Conservation (phyloP, 805 yeast genomes). For the Blastobotrys parvus region DNA sequence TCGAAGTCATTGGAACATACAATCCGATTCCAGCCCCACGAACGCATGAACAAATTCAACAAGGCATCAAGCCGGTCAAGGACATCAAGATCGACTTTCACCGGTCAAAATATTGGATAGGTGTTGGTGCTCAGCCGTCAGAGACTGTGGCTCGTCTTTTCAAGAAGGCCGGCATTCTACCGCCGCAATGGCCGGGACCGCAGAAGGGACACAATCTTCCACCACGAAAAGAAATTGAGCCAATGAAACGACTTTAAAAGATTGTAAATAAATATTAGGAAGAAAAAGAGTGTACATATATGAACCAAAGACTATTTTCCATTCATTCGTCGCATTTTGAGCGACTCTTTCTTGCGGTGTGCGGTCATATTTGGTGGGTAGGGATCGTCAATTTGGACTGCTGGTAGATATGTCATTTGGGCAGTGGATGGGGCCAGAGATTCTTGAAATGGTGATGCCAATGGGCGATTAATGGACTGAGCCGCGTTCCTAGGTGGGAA, state of each 20-base stretch:
- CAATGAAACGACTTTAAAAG: constrained; percentile 1
- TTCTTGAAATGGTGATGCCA: constrained; percentile 26
- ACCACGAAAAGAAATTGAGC: constrained; percentile 10
- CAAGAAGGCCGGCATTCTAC: constrained; percentile 58
- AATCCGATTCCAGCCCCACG: constrained; percentile 72
- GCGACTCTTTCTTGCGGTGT: constrained; percentile 7
- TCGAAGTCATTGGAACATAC: constrained; percentile 92
- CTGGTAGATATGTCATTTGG: background rate
- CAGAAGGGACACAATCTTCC: constrained; percentile 16
- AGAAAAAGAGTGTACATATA: background rate
- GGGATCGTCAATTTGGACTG: background rate
- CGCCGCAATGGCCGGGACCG: constrained; percentile 32
- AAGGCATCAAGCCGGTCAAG: constrained; percentile 55
- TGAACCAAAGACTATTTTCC: constrained; percentile 1
- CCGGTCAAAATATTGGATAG: constrained; percentile 91
- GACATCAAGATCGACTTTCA: constrained; percentile 79
- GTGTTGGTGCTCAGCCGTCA: constrained; percentile 94
- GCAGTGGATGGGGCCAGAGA: constrained; percentile 1
- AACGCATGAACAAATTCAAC: constrained; percentile 49
- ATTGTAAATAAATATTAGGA: constrained; percentile 1
- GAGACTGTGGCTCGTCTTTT: constrained; percentile 70
- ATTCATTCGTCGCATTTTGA: constrained; percentile 8
- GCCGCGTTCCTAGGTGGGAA: constrained; percentile 1
- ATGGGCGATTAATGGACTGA: constrained; percentile 7
- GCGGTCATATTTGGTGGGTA: constrained; percentile 3